Percentiles rank a stretch among this genome's conserved stretches.
Evolutionary conservation across 257 asterid genomes (phyloP).

Genomic region (Thymus quinquecostatus): DNA sequence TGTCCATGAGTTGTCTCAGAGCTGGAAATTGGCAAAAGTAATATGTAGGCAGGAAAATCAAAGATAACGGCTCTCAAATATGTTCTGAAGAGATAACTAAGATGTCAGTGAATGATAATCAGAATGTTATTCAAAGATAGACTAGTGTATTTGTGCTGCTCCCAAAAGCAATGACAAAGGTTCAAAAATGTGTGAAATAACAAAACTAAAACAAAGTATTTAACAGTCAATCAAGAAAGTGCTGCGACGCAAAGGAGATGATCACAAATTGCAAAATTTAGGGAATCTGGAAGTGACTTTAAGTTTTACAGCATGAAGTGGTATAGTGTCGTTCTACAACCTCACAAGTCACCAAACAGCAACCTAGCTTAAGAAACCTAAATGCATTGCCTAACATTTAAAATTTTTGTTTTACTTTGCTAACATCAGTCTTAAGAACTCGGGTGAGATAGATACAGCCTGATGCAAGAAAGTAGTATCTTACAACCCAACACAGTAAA

Average conservation of each 20-base stretch:
- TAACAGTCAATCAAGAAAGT: neutral
- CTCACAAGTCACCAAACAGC: conserved; percentile 18
- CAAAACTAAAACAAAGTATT: neutral
- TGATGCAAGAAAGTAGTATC: neutral
- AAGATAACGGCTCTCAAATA: conserved; percentile 16
- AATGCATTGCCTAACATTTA: too few relatives aligned
- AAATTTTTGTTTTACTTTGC: neutral
- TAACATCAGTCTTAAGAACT: conserved; percentile 3
- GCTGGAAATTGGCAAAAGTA: neutral
- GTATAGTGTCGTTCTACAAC: conserved; percentile 3
- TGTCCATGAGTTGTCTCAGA: conserved; percentile 11
- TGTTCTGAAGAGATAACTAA: neutral
- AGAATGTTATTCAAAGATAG: neutral
- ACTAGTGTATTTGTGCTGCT: conserved; percentile 8
- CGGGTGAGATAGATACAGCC: neutral
- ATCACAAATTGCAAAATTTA: conserved; percentile 8
- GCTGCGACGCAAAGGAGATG: neutral
- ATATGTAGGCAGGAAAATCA: neutral
- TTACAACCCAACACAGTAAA: neutral
- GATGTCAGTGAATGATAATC: conserved; percentile 4
- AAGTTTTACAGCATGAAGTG: neutral
- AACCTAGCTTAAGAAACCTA: too few relatives aligned
- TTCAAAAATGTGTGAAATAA: neutral
- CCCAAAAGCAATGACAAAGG: neutral
- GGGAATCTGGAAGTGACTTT: neutral